Evolutionary conservation across 1,139 yeast genomes (phyloP).

Genomic region (Zygosaccharomyces sapae): DNA sequence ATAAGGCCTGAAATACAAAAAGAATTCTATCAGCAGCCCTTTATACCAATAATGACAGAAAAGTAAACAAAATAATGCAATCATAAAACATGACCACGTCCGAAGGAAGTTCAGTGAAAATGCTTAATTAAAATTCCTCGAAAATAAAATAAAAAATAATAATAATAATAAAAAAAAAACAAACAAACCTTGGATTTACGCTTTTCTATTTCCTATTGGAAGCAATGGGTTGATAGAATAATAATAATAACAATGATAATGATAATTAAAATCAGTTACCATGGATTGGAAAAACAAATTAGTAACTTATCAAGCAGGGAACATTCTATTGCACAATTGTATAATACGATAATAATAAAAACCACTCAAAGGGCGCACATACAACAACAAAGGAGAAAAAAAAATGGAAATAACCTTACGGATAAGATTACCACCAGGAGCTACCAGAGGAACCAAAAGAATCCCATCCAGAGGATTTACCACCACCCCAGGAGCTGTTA

Average conservation of each 20-base stretch:
- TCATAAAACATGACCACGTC: constrained; percentile 2
- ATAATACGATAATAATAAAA: constrained; percentile 18
- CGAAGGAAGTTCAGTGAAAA: not conserved
- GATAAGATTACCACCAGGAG: constrained; percentile 22
- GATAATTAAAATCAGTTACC: constrained; percentile 1
- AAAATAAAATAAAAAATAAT: constrained; percentile 6
- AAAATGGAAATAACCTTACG: constrained; percentile 9
- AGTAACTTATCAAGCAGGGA: constrained; percentile 12
- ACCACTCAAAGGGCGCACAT: constrained; percentile 16
- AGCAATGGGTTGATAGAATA: constrained; percentile 8
- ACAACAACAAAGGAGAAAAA: constrained; percentile 17
- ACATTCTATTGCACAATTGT: constrained; percentile 27
- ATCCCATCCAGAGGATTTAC: constrained; percentile 21
- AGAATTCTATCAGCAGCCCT: constrained; percentile 15
- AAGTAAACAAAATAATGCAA: constrained; percentile 4
- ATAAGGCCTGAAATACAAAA: constrained; percentile 12
- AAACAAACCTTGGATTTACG: not conserved
- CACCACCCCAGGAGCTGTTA: constrained; percentile 32
- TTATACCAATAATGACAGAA: not conserved
- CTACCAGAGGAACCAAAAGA: constrained; percentile 32
- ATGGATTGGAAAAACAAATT: constrained; percentile 6
- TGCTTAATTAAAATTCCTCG: not conserved
- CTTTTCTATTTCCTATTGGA: not conserved
- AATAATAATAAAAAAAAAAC: constrained; percentile 1
- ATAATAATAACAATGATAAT: not conserved